Evolutionary conservation across 805 yeast genomes (phyloP), one percentile per base, ranked within the genome.

Genomic region (Monosporozyma unispora): DNA sequence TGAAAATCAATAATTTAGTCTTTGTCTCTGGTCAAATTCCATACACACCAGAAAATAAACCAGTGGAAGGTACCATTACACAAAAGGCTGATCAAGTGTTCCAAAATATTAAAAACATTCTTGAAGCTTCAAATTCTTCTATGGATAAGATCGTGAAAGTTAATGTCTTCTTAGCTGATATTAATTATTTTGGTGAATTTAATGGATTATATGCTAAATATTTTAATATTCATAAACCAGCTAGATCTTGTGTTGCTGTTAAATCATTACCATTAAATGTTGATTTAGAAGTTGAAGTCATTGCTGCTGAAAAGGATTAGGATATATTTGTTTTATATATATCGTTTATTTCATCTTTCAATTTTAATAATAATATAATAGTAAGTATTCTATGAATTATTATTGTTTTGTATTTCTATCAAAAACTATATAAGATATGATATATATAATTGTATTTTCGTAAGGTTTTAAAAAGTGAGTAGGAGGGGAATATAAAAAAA

Each of bases 191-290:
- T 63, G 85, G 77, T 52, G 84, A 78, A 55, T 86, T 91, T 74
- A 91, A 91, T 72, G 77, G 75, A 57, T 93, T 86, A 48, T 91
- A 91, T 71, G 80, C 79, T 47, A 67, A 81, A 68, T 82, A 84
- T 70, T 87, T 87, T 74, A 76, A 67, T 62, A 72, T 70, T 42
- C 89, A 83, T 72, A 84, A 84, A 68, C 97, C 98, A 45, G 97
- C 98, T 35, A 86, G 98, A 78, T 86, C 96, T 2, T 91, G 96
- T 76, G 95, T 91, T 59, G 96, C 96, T 44, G 97, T 89, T 56
- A 82, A 81, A 69, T 79, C 78, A 56, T 81, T 91, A 60, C 99
- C 99, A 52, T 78, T 91, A 66, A 87, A 88, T 53, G 87, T 82
- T 54, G 84, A 79, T 52, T 76, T 72, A 56, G 98, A 91, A 74